Base-by-base conservation (phyloP, 1,284 basidiomycete genomes). In the Marasmius fiardii region DNA sequence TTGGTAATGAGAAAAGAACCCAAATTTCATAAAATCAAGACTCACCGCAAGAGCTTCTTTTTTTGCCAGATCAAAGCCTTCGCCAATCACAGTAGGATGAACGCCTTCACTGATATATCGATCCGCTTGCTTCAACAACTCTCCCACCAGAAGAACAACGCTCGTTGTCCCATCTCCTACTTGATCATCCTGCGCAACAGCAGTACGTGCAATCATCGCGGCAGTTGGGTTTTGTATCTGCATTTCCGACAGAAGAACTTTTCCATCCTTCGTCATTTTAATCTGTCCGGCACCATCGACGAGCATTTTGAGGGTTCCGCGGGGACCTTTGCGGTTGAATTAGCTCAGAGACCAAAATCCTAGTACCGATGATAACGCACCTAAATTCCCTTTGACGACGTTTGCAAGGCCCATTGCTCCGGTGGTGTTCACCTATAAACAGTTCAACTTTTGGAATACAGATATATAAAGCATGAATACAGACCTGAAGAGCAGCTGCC, bases 211-310 rank as follows among this genome's bases (percentile, higher is more conserved):
- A 69, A 99, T 96, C 94, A 99, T 98, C 43, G 97, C 95, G 10
- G 97, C 97, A 10, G 97, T 99, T 18, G 97, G 97, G 73, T 99
- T 99, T 71, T 97, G 95, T 67, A 99, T 99, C 79, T 99, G 97
- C 97, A 99, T 99, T 78, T 99, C 97, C 43, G 95, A 98, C 55
- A 99, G 82, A 54, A 99, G 78, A 44, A 98, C 96, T 77, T 99
- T 99, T 65, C 97, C 97, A 69, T 99, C 97, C 79, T 99, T 99
- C 64, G 97, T 99, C 93, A 99, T 97, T 82, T 98, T 99, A 74
- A 99, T 95, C 78, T 97, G 94, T 14, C 97, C 97, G n/a, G 95
- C 82, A 58, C 97, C 97, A 73, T 99, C 97, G 48, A 99, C 97
- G 47, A 99, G 87, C 95, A 99, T 98, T 80, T 99, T 99, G 64